phyloP scores from a whole-genome alignment of 805 yeast genomes.

The Saccharomycopsis oosterbeekiorum region DNA sequence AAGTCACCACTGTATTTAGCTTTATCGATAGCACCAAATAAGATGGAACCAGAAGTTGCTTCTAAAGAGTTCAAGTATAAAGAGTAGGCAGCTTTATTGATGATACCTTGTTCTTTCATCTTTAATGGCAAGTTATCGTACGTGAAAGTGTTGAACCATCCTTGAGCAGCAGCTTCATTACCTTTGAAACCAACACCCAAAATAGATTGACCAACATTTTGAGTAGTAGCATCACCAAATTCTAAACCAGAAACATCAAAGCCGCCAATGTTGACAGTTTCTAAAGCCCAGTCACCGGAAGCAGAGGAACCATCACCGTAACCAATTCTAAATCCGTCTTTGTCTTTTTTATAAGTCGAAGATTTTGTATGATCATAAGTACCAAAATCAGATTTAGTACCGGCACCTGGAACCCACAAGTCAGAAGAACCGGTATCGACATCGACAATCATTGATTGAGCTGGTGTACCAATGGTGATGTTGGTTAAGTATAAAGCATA shows the following conservation, averaged over 20 bases:
- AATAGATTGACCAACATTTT: conserved; percentile 12
- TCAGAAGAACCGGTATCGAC: conserved; percentile 44
- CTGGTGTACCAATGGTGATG: conserved; percentile 37
- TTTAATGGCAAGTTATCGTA: conserved; percentile 24
- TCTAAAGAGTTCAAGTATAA: conserved; percentile 31
- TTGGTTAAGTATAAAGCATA: conserved; percentile 36
- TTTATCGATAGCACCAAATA: conserved; percentile 49
- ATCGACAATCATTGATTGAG: conserved; percentile 32
- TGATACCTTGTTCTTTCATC: conserved; percentile 32
- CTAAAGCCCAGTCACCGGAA: conserved; percentile 34
- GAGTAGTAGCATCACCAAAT: conserved; percentile 15
- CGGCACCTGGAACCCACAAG: conserved; percentile 34
- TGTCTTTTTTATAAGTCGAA: conserved; percentile 25
- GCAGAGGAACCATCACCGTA: conserved; percentile 45
- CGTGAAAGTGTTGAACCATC: conserved; percentile 9
- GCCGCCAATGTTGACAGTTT: conserved; percentile 18
- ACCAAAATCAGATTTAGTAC: conserved; percentile 22
- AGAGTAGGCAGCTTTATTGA: conserved; percentile 34
- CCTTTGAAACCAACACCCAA: conserved; percentile 14
- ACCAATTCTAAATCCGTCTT: conserved; percentile 29
- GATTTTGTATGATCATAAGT: conserved; percentile 29
- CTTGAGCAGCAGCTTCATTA: conserved; percentile 35
- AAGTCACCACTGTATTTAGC: conserved; percentile 37
- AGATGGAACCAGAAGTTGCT: conserved; percentile 27
- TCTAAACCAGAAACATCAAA: conserved; percentile 5